Evolutionary conservation across 257 asterid species (phyloP).

Genomic region (Plectranthus barbatus): DNA sequence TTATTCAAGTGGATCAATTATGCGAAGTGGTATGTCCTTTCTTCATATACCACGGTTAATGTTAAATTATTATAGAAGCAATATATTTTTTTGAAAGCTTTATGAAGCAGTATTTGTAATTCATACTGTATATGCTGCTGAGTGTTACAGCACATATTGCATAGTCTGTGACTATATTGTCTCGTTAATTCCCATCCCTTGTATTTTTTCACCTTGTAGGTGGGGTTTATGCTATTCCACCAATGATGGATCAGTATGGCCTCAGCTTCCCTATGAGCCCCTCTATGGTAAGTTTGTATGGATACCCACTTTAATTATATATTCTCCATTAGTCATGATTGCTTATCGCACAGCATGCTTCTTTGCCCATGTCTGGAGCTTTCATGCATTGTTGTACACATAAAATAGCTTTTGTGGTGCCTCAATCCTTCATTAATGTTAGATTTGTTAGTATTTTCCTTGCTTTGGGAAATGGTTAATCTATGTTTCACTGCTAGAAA

Average conservation of each 20-base stretch:
- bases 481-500: background rate
- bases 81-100: background rate
- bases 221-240: constrained; percentile 76
- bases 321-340: background rate
- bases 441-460: background rate
- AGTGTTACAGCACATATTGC: background rate
- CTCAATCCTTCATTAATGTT: background rate
- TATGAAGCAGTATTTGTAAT: background rate
- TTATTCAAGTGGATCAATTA: constrained; percentile 58
- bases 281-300: constrained; percentile 41
- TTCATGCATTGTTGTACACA: background rate
- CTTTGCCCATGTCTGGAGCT: background rate
- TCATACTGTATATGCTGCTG: background rate
- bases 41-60: background rate
- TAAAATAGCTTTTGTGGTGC: background rate
- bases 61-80: background rate
- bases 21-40: constrained; percentile 49
- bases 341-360: background rate
- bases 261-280: constrained; percentile 60
- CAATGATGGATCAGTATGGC: constrained; percentile 71
- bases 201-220: constrained; percentile 32
- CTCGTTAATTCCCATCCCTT: background rate
- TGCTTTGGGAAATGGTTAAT: background rate
- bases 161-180: background rate
- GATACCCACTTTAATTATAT: background rate